Base-by-base conservation (phyloP, 2,329 filamentous ascomycete species). In the Aspergillus costaricaensis region DNA sequence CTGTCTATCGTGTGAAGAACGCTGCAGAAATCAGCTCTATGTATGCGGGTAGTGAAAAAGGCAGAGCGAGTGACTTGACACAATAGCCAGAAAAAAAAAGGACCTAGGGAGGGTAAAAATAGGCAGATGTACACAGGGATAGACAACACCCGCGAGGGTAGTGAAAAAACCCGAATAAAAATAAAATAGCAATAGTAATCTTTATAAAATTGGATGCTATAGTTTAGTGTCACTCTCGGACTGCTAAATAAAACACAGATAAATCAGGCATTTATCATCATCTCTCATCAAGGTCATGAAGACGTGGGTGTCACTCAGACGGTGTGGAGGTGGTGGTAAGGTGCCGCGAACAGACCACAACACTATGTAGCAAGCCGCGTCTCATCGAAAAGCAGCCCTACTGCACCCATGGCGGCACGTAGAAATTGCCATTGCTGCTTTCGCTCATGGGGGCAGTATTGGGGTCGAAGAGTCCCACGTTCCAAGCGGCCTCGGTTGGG, bases 241-340 rank as follows among this genome's bases (percentile, higher is more conserved):
- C 62, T 61, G 61, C 68, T 72, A 74, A 75, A 74, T 72, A 55
- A 62, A 71, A 72, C 65, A 71, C 60, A 53, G 62, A 62, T 50
- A 72, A 68, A 71, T 65, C 65, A 73, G 68, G 72, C 70, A 75
- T 74, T 73, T 74, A 75, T 76, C 75, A 76, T 77, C 75, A 77
- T 77, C 75, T 76, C 75, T 77, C 75, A 76, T 77, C 75, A 77
- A 68, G 72, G 75, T 76, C 74, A 68, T 77, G 62, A 76, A 75
- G 74, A 67, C 66, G 64, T 52, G 44, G 58, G 58, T 64, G 63
- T 68, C 66, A 65, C 65, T 65, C 57, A 65, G 66, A 76, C 74
- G 70, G 73, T 76, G 72, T 76, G 65, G 72, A 74, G 72, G 71
- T 74, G 73, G 71, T 75, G 73, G 71, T 73, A 72, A 70, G 67